Conservation (phyloP, 139 green algal species). For the Chlamydomonas applanata region DNA sequence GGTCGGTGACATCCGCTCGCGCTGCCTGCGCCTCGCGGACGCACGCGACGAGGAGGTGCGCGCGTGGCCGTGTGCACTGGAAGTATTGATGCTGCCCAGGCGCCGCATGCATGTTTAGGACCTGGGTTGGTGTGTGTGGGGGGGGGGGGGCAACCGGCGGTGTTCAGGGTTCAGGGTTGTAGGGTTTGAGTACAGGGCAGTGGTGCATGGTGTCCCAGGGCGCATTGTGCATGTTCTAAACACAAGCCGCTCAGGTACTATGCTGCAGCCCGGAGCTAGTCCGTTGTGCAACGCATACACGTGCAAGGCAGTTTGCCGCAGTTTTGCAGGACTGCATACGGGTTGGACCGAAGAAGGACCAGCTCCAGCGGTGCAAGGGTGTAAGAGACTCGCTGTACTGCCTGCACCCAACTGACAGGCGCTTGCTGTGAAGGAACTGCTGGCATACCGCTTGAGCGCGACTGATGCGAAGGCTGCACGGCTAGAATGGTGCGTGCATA, state of each 20-base stretch:
- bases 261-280: background rate
- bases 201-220: background rate
- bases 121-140: background rate
- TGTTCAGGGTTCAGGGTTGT: no score
- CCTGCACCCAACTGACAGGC: no score
- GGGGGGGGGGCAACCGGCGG: background rate
- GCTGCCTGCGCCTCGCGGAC: conserved; percentile 94
- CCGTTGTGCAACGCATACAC: conserved; percentile 40
- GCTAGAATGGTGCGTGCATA: conserved; percentile 53
- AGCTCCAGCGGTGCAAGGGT: no score
- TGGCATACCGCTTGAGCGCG: conserved; percentile 84
- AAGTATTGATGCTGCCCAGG: background rate
- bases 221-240: conserved; percentile 10
- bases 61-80: background rate
- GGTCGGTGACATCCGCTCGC: conserved; percentile 94
- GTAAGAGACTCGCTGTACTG: no score
- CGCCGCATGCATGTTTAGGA: background rate
- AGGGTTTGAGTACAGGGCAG: background rate
- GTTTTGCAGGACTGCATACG: no score
- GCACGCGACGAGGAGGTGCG: conserved; percentile 77
- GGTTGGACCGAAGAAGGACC: no score
- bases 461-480: conserved; percentile 55
- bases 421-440: conserved; percentile 83
- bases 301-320: no score
- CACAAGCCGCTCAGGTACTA: background rate